Evolutionary conservation across 129 eudicot genomes (phyloP).

Genomic region (Tagetes erecta): DNA sequence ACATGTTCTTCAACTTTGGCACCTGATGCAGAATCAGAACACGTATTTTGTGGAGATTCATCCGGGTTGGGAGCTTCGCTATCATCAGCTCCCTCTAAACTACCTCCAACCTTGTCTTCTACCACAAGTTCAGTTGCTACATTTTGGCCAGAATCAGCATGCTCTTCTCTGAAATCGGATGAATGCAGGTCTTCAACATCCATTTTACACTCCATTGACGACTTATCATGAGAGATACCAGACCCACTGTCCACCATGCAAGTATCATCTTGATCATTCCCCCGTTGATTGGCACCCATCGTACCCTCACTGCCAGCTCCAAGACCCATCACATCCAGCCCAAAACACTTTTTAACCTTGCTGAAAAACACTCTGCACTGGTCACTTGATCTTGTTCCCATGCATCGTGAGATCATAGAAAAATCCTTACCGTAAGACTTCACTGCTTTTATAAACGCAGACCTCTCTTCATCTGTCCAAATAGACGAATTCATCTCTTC

Average conservation of each 20-base stretch:
- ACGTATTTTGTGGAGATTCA: slow-evolving; percentile 22
- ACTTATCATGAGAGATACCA: slow-evolving; percentile 40
- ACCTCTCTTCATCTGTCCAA: slow-evolving; percentile 94
- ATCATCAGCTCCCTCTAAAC: slow-evolving; percentile 29
- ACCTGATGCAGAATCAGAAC: slow-evolving; percentile 29
- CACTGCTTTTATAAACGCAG: slow-evolving; percentile 63
- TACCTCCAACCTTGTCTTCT: slow-evolving; percentile 24
- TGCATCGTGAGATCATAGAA: slow-evolving; percentile 56
- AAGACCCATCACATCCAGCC: slow-evolving; percentile 54
- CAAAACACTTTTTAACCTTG: slow-evolving; percentile 77
- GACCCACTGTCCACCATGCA: slow-evolving; percentile 61
- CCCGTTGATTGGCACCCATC: slow-evolving; percentile 50
- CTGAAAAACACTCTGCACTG: slow-evolving; percentile 84
- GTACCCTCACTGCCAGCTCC: slow-evolving; percentile 40
- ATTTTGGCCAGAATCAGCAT: slow-evolving; percentile 35
- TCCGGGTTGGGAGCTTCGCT: slow-evolving; percentile 25
- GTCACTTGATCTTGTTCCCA: slow-evolving; percentile 66
- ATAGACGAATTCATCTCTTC: slow-evolving; percentile 58
- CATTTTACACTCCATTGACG: slow-evolving; percentile 46
- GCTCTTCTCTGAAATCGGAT: slow-evolving; percentile 33
- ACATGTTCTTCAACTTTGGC: slow-evolving; percentile 35
- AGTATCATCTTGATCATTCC: slow-evolving; percentile 69
- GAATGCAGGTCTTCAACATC: slow-evolving; percentile 47
- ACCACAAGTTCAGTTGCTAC: slow-evolving; percentile 8
- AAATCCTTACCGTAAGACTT: slow-evolving; percentile 75